These are phyloP conservation scores for Candida yuanshanica DNA, from an alignment of 805 yeast genomes.

Conservation along the genomic window DNA sequence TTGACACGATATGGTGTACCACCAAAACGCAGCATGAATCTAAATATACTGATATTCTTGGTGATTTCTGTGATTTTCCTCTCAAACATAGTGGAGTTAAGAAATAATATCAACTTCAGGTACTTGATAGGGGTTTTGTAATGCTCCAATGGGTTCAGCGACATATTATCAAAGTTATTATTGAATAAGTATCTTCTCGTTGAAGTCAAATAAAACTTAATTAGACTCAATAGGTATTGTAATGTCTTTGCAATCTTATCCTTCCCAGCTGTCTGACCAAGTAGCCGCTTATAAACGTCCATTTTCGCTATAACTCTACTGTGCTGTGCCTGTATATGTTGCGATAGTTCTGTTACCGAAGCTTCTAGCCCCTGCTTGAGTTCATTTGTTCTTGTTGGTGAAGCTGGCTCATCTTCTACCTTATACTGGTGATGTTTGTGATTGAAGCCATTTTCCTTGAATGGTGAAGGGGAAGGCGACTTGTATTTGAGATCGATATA, in stretches of 20 bases:
- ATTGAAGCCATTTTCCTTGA: conserved; percentile 3
- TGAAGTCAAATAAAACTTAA: conserved; percentile 41
- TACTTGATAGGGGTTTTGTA: conserved; percentile 22
- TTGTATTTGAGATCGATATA: conserved; percentile 18
- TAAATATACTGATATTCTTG: conserved; percentile 45
- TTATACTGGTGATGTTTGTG: background rate
- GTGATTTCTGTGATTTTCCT: conserved; percentile 39
- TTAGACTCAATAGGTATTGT: conserved; percentile 51
- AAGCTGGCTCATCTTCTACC: background rate
- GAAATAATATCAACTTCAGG: conserved; percentile 18
- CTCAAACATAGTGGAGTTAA: conserved; percentile 27
- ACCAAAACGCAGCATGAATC: conserved; percentile 69
- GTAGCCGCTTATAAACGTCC: conserved; percentile 46
- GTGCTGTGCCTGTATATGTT: background rate
- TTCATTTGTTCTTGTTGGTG: background rate
- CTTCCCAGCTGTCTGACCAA: conserved; percentile 58
- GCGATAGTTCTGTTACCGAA: background rate
- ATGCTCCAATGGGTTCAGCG: conserved; percentile 23
- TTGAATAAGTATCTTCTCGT: conserved; percentile 27
- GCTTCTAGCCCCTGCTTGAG: background rate
- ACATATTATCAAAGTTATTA: conserved; percentile 24
- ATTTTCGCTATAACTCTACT: conserved; percentile 7
- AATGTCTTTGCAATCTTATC: conserved; percentile 64
- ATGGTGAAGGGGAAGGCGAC: conserved; percentile 20
- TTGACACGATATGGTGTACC: conserved; percentile 56